Evolutionary conservation across 1,284 basidiomycete species (phyloP).

Genomic region (Rhodotorula mucilaginosa): DNA sequence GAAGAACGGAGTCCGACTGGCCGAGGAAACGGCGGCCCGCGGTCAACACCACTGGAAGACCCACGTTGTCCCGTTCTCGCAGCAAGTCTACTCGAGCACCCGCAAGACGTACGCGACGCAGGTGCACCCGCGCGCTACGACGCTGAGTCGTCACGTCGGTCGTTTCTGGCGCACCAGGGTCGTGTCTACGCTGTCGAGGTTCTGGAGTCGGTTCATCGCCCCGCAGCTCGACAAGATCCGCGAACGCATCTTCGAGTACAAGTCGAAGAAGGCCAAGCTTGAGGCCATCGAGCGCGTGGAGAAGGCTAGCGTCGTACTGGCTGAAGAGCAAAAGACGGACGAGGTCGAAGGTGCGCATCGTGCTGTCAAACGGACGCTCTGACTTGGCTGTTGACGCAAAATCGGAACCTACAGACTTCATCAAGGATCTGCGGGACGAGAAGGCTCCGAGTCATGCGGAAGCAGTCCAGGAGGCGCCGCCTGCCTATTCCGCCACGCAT

Average conservation of each 20-base stretch:
- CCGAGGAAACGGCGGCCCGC: constrained; percentile 19
- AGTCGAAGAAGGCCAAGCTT: constrained; percentile 30
- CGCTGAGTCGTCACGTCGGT: constrained; percentile 10
- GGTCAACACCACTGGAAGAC: constrained; percentile 33
- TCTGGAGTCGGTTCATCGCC: constrained; percentile 43
- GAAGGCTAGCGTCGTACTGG: constrained; percentile 31
- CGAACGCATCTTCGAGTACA: constrained; percentile 43
- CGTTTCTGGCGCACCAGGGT: constrained; percentile 29
- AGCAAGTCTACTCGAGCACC: constrained; percentile 21
- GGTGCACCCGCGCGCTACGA: constrained; percentile 36
- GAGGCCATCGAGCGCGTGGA: constrained; percentile 36
- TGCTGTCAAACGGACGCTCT: not conserved
- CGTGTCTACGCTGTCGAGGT: constrained; percentile 35
- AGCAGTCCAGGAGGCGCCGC: constrained; percentile 2
- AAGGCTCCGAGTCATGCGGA: not conserved
- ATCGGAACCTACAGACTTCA: constrained; percentile 23
- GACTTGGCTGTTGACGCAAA: no score
- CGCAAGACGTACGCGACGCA: constrained; percentile 34
- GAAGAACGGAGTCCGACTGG: not conserved
- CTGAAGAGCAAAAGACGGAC: constrained; percentile 24
- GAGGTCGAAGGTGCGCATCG: constrained; percentile 30
- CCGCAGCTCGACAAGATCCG: constrained; percentile 45
- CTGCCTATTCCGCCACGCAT: constrained; percentile 16
- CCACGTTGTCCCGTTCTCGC: constrained; percentile 30
- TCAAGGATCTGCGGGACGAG: constrained; percentile 37